phyloP scores from a whole-genome alignment of 345 rosid species.

The Jatropha curcas region DNA sequence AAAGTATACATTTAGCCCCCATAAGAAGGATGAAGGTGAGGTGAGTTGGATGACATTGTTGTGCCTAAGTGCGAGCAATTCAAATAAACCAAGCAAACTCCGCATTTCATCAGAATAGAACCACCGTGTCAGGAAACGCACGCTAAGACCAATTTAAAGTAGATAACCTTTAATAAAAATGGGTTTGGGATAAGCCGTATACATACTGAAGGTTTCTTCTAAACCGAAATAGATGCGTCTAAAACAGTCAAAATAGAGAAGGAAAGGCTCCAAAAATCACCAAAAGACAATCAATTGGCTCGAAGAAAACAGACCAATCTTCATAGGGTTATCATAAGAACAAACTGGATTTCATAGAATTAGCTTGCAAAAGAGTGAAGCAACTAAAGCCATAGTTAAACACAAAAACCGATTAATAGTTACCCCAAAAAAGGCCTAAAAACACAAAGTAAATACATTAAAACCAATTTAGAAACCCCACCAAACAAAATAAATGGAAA shows the following conservation, averaged over 20 bases:
- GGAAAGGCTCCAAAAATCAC: background rate
- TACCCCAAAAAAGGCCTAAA: background rate
- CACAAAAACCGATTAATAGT: background rate
- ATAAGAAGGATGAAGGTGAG: no score
- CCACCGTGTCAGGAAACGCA: background rate
- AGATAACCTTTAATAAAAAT: background rate
- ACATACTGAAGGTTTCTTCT: background rate
- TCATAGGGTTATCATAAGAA: background rate
- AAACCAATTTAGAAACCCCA: no score
- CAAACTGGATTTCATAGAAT: background rate
- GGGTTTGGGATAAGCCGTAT: background rate
- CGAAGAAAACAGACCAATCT: background rate
- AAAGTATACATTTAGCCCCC: no score
- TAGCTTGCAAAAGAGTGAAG: background rate
- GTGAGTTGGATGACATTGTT: no score
- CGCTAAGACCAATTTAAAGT: background rate
- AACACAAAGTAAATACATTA: no score
- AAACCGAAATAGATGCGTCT: background rate
- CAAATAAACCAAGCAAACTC: constrained; percentile 6
- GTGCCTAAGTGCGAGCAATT: no score
- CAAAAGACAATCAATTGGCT: background rate
- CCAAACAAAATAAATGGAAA: background rate
- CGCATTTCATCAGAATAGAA: constrained; percentile 12
- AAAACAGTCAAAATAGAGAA: background rate
- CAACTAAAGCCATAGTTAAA: background rate